phyloP scores from a whole-genome alignment of 306 rosid genomes.

The Lotus japonicus region DNA sequence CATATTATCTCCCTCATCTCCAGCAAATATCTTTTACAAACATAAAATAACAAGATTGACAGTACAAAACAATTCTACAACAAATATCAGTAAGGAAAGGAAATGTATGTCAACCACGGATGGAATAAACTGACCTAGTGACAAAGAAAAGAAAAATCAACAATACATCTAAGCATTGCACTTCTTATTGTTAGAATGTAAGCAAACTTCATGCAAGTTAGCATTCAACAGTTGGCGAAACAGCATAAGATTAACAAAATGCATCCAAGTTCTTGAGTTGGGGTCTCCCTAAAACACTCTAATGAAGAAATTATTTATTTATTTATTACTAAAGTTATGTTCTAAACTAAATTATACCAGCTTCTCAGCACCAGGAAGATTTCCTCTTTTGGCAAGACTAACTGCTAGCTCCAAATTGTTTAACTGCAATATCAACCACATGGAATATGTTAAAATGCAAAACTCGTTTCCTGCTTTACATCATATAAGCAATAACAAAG shows the following conservation, averaged over 20 bases:
- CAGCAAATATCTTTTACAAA: not conserved
- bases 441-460: not conserved
- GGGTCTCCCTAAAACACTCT: not conserved
- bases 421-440: constrained; percentile 43
- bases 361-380: constrained; percentile 99
- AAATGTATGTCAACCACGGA: not conserved
- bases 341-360: constrained; percentile 43
- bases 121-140: not conserved
- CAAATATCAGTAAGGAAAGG: not conserved
- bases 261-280: not conserved
- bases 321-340: not conserved
- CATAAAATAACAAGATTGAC: not conserved
- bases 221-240: not conserved
- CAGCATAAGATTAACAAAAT: not conserved
- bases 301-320: not conserved
- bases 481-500: constrained; percentile 4
- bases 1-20: not conserved
- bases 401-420: constrained; percentile 99
- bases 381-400: constrained; percentile 98
- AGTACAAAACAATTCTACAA: not conserved
- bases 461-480: not conserved
- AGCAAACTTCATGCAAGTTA: constrained; percentile 10
- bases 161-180: not conserved
- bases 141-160: not conserved
- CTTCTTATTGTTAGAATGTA: not conserved